phyloP scores from a whole-genome alignment of 2,329 filamentous ascomycete genomes.

The Corinectria fuckeliana region DNA sequence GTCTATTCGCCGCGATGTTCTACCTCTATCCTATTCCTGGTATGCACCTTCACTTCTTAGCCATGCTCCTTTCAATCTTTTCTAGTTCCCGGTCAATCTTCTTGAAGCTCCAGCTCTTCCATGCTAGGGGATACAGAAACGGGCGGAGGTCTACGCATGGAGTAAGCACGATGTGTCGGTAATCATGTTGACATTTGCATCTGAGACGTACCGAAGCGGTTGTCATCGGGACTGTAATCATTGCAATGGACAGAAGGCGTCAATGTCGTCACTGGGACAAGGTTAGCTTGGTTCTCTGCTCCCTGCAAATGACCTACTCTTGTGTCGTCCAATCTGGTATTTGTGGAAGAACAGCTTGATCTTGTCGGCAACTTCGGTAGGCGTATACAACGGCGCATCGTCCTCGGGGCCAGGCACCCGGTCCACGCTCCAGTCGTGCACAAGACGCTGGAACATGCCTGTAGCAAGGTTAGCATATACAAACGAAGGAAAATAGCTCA shows the following conservation, averaged over 20 bases:
- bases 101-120: conserved; percentile 46
- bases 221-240: conserved; percentile 36
- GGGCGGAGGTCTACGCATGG: conserved; percentile 19
- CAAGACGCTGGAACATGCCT: conserved; percentile 47
- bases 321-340: background rate
- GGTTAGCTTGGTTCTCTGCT: background rate
- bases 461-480: background rate
- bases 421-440: conserved; percentile 46
- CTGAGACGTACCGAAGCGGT: conserved; percentile 27
- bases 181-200: background rate
- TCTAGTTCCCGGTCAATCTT: conserved; percentile 48
- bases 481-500: background rate
- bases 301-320: background rate
- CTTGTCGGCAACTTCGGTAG: conserved; percentile 44
- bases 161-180: background rate
- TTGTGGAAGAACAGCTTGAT: conserved; percentile 44
- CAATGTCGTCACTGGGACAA: background rate
- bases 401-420: conserved; percentile 5
- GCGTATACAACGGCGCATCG: conserved; percentile 39
- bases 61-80: conserved; percentile 39
- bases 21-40: no score
- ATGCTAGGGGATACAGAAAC: conserved; percentile 44
- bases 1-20: no score
- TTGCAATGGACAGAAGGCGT: conserved; percentile 8
- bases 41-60: background rate